phyloP scores from a whole-genome alignment of 306 rosid genomes.

The Cyamopsis tetragonoloba region DNA sequence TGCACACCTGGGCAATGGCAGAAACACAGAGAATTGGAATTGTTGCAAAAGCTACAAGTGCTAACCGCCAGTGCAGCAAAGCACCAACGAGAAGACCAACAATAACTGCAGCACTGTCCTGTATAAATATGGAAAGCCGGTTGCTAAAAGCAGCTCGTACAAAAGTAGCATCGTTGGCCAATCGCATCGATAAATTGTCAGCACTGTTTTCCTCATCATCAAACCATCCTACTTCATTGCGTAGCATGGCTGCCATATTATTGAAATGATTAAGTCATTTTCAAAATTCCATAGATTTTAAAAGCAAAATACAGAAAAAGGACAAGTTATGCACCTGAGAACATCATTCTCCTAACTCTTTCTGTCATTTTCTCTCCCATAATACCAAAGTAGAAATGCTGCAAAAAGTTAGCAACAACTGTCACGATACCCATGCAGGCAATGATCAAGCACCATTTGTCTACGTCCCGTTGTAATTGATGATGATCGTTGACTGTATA shows the following conservation, averaged over 20 bases:
- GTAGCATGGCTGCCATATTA: slow-evolving; percentile 84
- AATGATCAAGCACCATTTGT: slow-evolving; percentile 90
- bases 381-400: slow-evolving; percentile 96
- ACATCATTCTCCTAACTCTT: slow-evolving; percentile 99
- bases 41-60: slow-evolving; percentile 90
- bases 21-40: slow-evolving; percentile 83
- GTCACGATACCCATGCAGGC: slow-evolving; percentile 97
- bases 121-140: slow-evolving; percentile 93
- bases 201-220: slow-evolving; percentile 97
- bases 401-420: slow-evolving; percentile 95
- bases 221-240: slow-evolving; percentile 96
- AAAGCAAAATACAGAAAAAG: slow-evolving; percentile 16
- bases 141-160: slow-evolving; percentile 98
- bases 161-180: slow-evolving; percentile 97
- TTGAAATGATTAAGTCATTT: slow-evolving; percentile 28
- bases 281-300: slow-evolving; percentile 6
- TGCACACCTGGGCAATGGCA: slow-evolving; percentile 88
- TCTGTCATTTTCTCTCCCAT: slow-evolving; percentile 99
- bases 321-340: slow-evolving; percentile 66
- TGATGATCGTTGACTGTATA: slow-evolving; percentile 35
- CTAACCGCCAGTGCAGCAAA: slow-evolving; percentile 87
- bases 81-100: slow-evolving; percentile 91
- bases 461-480: slow-evolving; percentile 52
- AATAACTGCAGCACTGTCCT: slow-evolving; percentile 92
- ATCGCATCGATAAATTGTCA: slow-evolving; percentile 93